Base-by-base conservation (phyloP, 495 filamentous ascomycete genomes). In the Penicillium manginii region DNA sequence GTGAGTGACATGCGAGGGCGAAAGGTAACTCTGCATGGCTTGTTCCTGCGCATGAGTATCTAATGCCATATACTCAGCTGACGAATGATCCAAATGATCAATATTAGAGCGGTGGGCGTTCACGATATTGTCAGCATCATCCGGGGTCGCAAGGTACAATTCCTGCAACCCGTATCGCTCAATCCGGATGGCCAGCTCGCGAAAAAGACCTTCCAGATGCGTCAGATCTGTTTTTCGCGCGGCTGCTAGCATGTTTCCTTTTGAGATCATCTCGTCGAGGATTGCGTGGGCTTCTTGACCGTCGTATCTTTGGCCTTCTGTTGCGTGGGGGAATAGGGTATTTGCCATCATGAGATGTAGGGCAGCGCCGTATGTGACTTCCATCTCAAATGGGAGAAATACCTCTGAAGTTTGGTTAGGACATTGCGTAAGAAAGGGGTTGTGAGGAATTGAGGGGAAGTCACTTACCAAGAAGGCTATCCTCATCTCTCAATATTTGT, bases 301-400 rank as follows among this genome's bases (percentile, higher is more conserved):
- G 32, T 57, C 66, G 12, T 50, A n/a, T n/a, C n/a, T 23, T 6
- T 66, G 54, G 43, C 57, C 52, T 40, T 68, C 61, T 4, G 63
- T 49, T 0, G 54, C 26, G 31, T 48, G 60, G 3, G 72, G 68
- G 53, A 76, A 74, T 15, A 76, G 62, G 1, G 69, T 60, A 23
- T 64, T 63, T 14, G 68, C 67, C 61, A 77, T 70, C 1, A 52
- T 59, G 3, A 77, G 57, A 49, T 71, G 67, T 2, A 76, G 26
- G 14, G 73, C 70, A 15, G 70, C 72, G 3, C 53, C 71, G 53
- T 70, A 75, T n/a, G 69, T 72, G 35, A 73, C 65, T 62, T 78
- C 75, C 17, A 74, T 61, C 12, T 78, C 69, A 53, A 73, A 78
- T 10, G 72, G 70, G 12, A 78, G 65, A 57, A 78, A 78, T 14